phyloP scores from a whole-genome alignment of 2,329 filamentous ascomycete genomes.

The Magnaporthales sp. region DNA sequence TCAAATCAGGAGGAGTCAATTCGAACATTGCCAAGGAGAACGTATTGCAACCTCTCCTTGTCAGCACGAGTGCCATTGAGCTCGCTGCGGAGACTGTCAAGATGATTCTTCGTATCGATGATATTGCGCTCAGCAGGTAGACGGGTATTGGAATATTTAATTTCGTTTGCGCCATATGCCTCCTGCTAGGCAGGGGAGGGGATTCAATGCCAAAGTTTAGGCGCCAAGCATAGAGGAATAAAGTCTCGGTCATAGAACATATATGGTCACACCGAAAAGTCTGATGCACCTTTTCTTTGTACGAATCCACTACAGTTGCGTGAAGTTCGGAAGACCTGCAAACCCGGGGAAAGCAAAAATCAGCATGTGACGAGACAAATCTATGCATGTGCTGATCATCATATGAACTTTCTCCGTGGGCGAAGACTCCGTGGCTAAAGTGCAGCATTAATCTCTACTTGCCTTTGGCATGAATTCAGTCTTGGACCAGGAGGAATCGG shows the following conservation, averaged over 20 bases:
- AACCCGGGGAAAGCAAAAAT: background rate
- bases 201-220: background rate
- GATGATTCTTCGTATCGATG: slow-evolving; percentile 69
- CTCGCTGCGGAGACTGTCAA: slow-evolving; percentile 97
- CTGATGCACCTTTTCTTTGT: no score
- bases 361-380: background rate
- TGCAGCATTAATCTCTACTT: no score
- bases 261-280: background rate
- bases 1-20: slow-evolving; percentile 96
- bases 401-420: no score
- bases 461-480: no score
- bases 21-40: slow-evolving; percentile 95
- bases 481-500: no score
- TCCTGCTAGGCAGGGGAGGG: background rate
- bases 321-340: background rate
- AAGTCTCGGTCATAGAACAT: background rate
- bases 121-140: slow-evolving; percentile 56
- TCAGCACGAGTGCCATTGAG: slow-evolving; percentile 96
- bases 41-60: slow-evolving; percentile 88
- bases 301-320: no score
- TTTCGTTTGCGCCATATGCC: background rate
- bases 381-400: no score
- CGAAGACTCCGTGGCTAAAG: no score
- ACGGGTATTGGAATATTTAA: background rate
- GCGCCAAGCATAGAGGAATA: background rate